Base-by-base conservation (phyloP, 192 early-diverging fungal genomes). In the Umbelopsis isabellina region DNA sequence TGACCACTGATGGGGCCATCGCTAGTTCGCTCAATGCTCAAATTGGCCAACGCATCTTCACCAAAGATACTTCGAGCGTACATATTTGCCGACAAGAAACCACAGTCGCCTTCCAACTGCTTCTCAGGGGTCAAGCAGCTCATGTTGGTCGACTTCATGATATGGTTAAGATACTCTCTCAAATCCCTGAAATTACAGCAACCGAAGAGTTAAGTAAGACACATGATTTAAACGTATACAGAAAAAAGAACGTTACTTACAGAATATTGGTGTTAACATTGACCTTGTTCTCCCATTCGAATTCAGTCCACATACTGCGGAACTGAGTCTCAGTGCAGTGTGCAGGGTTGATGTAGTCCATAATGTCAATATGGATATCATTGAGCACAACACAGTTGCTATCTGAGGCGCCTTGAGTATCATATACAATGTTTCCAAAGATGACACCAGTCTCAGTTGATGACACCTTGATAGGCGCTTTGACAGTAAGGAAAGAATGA, bases 241-340 rank as follows among this genome's bases (percentile, higher is more conserved):
- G 53, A 49, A 58, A 51, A 16, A 2, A 30, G 27, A 10, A 30
- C 33, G 12, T 45, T 33, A 82, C 84, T 82, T 75, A 92, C 90
- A 88, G 90, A 71, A 94, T 91, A 53, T 91, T 95, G 7, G 97
- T 98, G 72, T 94, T 93, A 71, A 97, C 97, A 66, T 95, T 95
- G 69, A 99, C 95, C 87, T 98, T 98, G 86, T 99, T 99, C 80
- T 99, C 97, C 97, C 97, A 99, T 79, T 99, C 97, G 84, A 99
- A 99, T 82, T 99, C 97, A 53, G 90, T 93, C 97, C 97, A 99
- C 95, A 98, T 97, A 71, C 89, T 81, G 65, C 96, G 90, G 94
- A 99, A 99, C 88, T 93, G 92, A 33, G 90, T 92, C 77, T 96
- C 94, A 49, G 88, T 91, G 84, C 95, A 98, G 48, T 80, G 84